Evolutionary conservation across 1,284 basidiomycete species (phyloP).

Genomic region (Meripilus lineatus): DNA sequence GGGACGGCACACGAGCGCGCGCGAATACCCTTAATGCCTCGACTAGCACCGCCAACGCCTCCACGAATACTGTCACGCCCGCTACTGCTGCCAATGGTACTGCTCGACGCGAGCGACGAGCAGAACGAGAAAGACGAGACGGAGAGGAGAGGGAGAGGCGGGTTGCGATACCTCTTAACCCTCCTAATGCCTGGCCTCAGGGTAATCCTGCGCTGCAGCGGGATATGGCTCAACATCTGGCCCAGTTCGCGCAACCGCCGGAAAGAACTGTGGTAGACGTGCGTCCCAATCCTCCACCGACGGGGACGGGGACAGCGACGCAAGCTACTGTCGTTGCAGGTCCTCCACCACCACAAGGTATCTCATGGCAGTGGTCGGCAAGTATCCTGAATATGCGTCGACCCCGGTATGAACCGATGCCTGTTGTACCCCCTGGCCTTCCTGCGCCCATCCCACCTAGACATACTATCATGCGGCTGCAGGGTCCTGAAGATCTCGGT

Average conservation of each 20-base stretch:
- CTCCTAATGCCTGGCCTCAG: too few species aligned
- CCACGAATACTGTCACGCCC: not conserved
- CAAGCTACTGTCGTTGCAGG: not conserved
- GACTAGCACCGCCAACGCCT: not conserved
- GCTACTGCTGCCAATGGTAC: constrained; percentile 3
- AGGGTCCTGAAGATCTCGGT: not conserved
- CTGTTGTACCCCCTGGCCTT: too few species aligned
- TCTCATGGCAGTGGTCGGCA: not conserved
- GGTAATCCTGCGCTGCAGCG: too few species aligned
- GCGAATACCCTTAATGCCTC: constrained; percentile 2
- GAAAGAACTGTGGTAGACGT: not conserved
- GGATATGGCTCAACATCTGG: too few species aligned
- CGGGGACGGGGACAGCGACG: too few species aligned
- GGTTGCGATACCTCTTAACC: too few species aligned
- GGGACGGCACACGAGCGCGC: constrained; percentile 6
- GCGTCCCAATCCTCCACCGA: not conserved
- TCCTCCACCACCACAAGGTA: not conserved
- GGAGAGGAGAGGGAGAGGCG: too few species aligned
- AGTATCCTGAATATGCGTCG: not conserved
- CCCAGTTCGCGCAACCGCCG: not conserved
- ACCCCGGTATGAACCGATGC: too few species aligned
- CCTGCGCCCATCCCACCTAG: not conserved
- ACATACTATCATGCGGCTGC: not conserved
- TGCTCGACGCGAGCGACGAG: constrained; percentile 8
- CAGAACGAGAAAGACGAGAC: constrained; percentile 8